phyloP scores from a whole-genome alignment of 306 rosid genomes.

The Glycine tomentella region DNA sequence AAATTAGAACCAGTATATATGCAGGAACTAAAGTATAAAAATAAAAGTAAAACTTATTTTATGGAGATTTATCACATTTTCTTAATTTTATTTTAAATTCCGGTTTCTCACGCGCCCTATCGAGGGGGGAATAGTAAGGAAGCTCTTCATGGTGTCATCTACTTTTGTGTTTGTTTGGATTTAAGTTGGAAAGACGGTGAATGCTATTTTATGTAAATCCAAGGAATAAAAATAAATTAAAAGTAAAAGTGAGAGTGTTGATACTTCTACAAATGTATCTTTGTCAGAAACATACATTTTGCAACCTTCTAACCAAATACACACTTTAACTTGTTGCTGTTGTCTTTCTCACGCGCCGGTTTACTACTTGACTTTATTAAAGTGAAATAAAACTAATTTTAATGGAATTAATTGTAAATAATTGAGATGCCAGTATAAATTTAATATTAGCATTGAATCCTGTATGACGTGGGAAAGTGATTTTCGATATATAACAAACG shows the following conservation, averaged over 20 bases:
- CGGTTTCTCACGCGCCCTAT: conserved; percentile 3
- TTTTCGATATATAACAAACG: neutral
- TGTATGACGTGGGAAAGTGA: neutral
- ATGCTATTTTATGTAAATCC: too few relatives aligned
- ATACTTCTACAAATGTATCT: too few relatives aligned
- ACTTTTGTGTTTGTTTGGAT: too few relatives aligned
- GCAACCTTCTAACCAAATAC: too few relatives aligned
- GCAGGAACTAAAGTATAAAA: too few relatives aligned
- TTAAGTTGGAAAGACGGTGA: too few relatives aligned
- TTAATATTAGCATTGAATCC: neutral
- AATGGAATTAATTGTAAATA: neutral
- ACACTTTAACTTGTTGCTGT: neutral
- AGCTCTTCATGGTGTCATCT: neutral
- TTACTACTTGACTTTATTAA: neutral
- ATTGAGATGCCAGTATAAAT: neutral
- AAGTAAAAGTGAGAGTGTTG: too few relatives aligned
- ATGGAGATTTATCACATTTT: neutral
- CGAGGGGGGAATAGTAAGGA: neutral
- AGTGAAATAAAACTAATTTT: neutral
- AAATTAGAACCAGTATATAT: too few relatives aligned
- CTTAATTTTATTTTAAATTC: neutral
- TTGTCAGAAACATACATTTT: too few relatives aligned
- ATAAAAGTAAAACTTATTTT: too few relatives aligned
- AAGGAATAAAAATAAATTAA: too few relatives aligned
- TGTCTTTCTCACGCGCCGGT: neutral